Conservation (phyloP, 2,329 filamentous ascomycete species). For the Aspergillus persii region DNA sequence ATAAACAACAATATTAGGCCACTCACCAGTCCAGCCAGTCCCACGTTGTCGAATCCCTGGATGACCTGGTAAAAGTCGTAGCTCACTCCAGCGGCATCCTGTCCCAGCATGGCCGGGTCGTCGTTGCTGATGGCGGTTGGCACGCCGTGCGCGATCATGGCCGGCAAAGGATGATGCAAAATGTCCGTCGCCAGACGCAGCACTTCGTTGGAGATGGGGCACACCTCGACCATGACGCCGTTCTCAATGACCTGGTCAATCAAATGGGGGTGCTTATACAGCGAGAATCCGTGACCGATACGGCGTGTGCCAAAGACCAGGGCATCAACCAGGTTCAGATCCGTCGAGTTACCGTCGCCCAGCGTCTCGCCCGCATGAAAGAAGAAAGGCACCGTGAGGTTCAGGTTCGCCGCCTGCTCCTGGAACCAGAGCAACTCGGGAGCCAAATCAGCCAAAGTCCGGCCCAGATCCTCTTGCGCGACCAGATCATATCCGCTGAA, state of each 20-base stretch:
- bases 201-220: constrained; percentile 87
- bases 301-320: constrained; percentile 77
- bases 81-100: constrained; percentile 75
- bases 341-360: constrained; percentile 71
- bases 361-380: constrained; percentile 93
- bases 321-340: constrained; percentile 83
- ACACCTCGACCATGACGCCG: constrained; percentile 80
- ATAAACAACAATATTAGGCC: not conserved
- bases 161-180: constrained; percentile 74
- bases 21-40: constrained; percentile 75
- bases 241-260: constrained; percentile 83
- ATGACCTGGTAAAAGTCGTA: constrained; percentile 92
- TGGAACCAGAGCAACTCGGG: constrained; percentile 90
- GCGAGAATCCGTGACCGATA: constrained; percentile 81
- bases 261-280: constrained; percentile 85
- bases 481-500: constrained; percentile 86
- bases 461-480: constrained; percentile 78
- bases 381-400: constrained; percentile 82
- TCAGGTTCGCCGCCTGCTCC: constrained; percentile 71
- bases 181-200: constrained; percentile 73
- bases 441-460: constrained; percentile 69
- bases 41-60: constrained; percentile 87
- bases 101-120: constrained; percentile 83
- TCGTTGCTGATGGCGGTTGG: constrained; percentile 81
- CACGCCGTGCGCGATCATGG: constrained; percentile 78